These are phyloP conservation scores for Cryphonectria radicalis DNA, from an alignment of 2,329 filamentous ascomycete species.

Conservation along the genomic window DNA sequence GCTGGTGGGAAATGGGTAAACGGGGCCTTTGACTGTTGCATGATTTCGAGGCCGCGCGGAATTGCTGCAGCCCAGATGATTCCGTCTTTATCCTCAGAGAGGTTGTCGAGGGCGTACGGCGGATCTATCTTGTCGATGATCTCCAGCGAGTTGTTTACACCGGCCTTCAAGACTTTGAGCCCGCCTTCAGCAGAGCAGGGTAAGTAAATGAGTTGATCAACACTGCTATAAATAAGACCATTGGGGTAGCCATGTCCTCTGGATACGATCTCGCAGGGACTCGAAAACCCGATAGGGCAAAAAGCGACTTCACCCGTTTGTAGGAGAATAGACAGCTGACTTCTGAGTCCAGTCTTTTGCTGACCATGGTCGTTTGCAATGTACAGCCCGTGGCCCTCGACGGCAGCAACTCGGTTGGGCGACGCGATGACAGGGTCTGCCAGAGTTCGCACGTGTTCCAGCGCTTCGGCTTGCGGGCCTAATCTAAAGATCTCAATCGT, in stretches of 20 bases:
- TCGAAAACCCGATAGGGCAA: not conserved
- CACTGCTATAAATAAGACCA: constrained; percentile 10
- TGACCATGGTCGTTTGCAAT: constrained; percentile 22
- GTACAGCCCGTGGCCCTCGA: constrained; percentile 7
- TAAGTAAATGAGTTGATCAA: constrained; percentile 16
- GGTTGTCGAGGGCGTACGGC: constrained; percentile 14
- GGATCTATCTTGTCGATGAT: not conserved
- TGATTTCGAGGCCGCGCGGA: constrained; percentile 12
- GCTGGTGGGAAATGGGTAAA: constrained; percentile 7
- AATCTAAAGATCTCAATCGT: constrained; percentile 19
- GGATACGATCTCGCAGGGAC: constrained; percentile 11
- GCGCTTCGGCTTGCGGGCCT: not conserved
- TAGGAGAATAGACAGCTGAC: not conserved
- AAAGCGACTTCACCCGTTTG: constrained; percentile 18
- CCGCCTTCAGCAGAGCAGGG: constrained; percentile 14
- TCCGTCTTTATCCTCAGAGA: constrained; percentile 17
- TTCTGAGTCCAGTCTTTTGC: constrained; percentile 2
- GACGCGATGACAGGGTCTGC: constrained; percentile 12
- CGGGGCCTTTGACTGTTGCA: not conserved
- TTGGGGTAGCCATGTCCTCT: constrained; percentile 19
- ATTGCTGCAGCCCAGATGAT: constrained; percentile 13
- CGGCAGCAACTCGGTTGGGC: constrained; percentile 17
- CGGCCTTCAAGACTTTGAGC: constrained; percentile 10
- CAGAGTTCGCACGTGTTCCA: constrained; percentile 13
- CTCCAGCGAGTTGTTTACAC: constrained; percentile 13